phyloP scores from a whole-genome alignment of 345 rosid genomes.

The Fremontodendron californicum region DNA sequence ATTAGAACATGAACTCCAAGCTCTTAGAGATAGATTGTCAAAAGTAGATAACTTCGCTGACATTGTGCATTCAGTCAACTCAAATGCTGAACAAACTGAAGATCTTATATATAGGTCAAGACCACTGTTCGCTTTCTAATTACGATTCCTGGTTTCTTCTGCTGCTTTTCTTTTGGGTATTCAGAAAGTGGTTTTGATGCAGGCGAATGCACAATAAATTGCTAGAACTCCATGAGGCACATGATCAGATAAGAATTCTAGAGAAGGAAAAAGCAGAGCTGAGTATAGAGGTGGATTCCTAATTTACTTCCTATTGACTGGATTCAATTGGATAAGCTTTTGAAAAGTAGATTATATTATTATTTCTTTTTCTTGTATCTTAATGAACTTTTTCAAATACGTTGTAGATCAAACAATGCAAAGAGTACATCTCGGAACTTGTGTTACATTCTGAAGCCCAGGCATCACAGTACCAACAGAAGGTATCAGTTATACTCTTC shows the following conservation, averaged over 20 bases:
- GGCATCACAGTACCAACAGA: conserved; percentile 73
- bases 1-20: conserved; percentile 70
- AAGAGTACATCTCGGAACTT: conserved; percentile 74
- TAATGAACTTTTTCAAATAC: conserved; percentile 18
- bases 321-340: conserved; percentile 3
- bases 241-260: conserved; percentile 39
- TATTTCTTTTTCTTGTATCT: background rate
- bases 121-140: conserved; percentile 19
- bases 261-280: conserved; percentile 56
- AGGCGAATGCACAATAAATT: conserved; percentile 35
- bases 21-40: conserved; percentile 57
- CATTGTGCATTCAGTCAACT: conserved; percentile 32
- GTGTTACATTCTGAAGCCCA: conserved; percentile 91
- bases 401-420: conserved; percentile 64
- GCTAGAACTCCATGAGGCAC: conserved; percentile 53
- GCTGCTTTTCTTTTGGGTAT: conserved; percentile 1
- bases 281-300: conserved; percentile 58
- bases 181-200: conserved; percentile 22
- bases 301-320: conserved; percentile 3
- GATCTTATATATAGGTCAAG: conserved; percentile 48
- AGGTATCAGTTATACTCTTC: conserved; percentile 44
- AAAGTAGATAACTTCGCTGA: conserved; percentile 57
- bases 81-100: conserved; percentile 30
- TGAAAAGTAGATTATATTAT: background rate
- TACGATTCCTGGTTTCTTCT: conserved; percentile 16